These are phyloP conservation scores for Lentinula guzmanii DNA, from an alignment of 768 basidiomycete species.

Conservation along the genomic window DNA sequence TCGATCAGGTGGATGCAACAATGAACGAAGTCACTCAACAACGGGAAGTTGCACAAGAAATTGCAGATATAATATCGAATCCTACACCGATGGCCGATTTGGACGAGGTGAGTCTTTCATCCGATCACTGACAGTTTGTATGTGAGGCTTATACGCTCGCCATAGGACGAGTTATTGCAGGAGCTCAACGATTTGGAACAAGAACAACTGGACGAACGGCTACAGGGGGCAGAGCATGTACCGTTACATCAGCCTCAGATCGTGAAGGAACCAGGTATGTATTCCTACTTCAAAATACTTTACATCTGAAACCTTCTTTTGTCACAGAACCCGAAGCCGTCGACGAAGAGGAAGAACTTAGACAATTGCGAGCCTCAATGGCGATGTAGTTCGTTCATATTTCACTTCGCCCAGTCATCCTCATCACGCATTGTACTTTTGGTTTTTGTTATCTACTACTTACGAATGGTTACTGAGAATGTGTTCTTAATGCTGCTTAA, in stretches of 20 bases:
- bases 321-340: slow-evolving; percentile 55
- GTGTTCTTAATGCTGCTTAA: neutral
- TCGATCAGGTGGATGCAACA: slow-evolving; percentile 84
- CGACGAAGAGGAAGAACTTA: slow-evolving; percentile 88
- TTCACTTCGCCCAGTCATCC: slow-evolving; percentile 13
- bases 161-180: slow-evolving; percentile 67
- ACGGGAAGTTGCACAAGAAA: slow-evolving; percentile 88
- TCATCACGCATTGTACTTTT: neutral
- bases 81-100: slow-evolving; percentile 48
- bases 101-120: slow-evolving; percentile 59
- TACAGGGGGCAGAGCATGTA: slow-evolving; percentile 83
- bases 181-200: slow-evolving; percentile 88
- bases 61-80: slow-evolving; percentile 81
- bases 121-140: neutral
- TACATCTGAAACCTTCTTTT: neutral
- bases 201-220: slow-evolving; percentile 77
- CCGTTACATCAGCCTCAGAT: slow-evolving; percentile 79
- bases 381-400: slow-evolving; percentile 55
- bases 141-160: slow-evolving; percentile 6
- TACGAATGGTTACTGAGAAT: slow-evolving; percentile 10
- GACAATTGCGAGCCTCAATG: slow-evolving; percentile 80
- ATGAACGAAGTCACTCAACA: slow-evolving; percentile 89
- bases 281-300: slow-evolving; percentile 2
- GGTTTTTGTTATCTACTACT: slow-evolving; percentile 15
- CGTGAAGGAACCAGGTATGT: slow-evolving; percentile 45